These are phyloP conservation scores for Gentiana dahurica DNA, from an alignment of 257 asterid genomes.

Conservation along the genomic window DNA sequence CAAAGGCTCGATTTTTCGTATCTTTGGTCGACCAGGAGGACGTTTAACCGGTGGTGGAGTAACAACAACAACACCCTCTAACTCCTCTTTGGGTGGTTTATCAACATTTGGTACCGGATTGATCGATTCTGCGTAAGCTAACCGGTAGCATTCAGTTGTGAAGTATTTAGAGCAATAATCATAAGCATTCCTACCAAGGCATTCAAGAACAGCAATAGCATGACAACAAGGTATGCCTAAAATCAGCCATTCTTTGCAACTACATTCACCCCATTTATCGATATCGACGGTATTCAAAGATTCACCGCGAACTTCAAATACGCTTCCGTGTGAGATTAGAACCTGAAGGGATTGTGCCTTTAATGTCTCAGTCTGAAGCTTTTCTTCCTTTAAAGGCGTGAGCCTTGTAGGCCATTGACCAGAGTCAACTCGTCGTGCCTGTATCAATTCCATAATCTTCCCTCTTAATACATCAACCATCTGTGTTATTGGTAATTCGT, in stretches of 20 bases:
- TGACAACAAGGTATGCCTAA: constrained; percentile 91
- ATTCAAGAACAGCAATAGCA: constrained; percentile 61
- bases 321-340: constrained; percentile 37
- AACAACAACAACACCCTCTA: constrained; percentile 44
- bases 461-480: constrained; percentile 92
- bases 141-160: constrained; percentile 50
- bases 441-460: constrained; percentile 83
- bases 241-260: constrained; percentile 89
- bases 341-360: constrained; percentile 52
- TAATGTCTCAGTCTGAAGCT: constrained; percentile 57
- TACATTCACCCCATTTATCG: constrained; percentile 61
- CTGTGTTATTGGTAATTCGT: constrained; percentile 93
- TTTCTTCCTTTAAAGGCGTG: constrained; percentile 79
- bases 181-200: constrained; percentile 48
- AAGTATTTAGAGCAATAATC: constrained; percentile 75
- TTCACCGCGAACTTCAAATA: constrained; percentile 65
- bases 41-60: constrained; percentile 96
- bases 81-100: constrained; percentile 50
- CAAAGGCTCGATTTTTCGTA: constrained; percentile 56
- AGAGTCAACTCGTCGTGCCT: constrained; percentile 67
- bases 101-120: constrained; percentile 86
- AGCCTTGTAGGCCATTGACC: constrained; percentile 66
- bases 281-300: constrained; percentile 57
- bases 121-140: constrained; percentile 73
- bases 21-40: constrained; percentile 87